Conservation (phyloP, 305 asterid genomes). For the Salvia sclarea region DNA sequence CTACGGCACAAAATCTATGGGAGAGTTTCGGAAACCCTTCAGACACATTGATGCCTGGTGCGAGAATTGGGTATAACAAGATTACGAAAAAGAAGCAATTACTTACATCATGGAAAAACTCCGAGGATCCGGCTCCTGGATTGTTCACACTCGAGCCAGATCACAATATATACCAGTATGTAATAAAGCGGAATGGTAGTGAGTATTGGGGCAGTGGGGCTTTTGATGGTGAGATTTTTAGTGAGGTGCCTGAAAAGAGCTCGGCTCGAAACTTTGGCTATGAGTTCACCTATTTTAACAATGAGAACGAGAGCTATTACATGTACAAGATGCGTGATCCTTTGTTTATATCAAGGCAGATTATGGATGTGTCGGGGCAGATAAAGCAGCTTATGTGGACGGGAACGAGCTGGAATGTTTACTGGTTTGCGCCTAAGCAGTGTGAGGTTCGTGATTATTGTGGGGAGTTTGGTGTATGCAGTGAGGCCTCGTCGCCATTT, state of each 20-base stretch:
- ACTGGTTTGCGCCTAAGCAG: constrained; percentile 61
- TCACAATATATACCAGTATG: constrained; percentile 32
- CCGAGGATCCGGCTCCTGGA: constrained; percentile 52
- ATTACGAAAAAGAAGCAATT: constrained; percentile 37
- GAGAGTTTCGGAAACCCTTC: constrained; percentile 54
- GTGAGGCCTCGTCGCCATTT: constrained; percentile 39
- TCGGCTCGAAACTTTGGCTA: constrained; percentile 37
- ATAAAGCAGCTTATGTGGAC: constrained; percentile 49
- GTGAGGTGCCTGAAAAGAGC: constrained; percentile 62
- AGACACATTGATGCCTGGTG: constrained; percentile 65
- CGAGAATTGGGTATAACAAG: constrained; percentile 49
- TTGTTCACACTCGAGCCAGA: constrained; percentile 41
- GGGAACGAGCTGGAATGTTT: constrained; percentile 47
- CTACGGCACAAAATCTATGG: constrained; percentile 37
- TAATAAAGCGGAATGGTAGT: constrained; percentile 38
- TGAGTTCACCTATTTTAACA: constrained; percentile 43
- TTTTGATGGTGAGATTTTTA: constrained; percentile 56
- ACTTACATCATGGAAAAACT: constrained; percentile 62
- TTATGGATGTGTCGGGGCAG: constrained; percentile 66
- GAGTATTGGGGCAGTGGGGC: constrained; percentile 51
- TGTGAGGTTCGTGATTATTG: constrained; percentile 68
- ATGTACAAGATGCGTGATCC: constrained; percentile 46
- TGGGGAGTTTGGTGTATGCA: constrained; percentile 58
- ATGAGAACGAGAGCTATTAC: constrained; percentile 50
- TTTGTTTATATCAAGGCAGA: constrained; percentile 42